Evolutionary conservation across 2,329 filamentous ascomycete genomes (phyloP).

Genomic region (Ilyonectria mors-panacis): DNA sequence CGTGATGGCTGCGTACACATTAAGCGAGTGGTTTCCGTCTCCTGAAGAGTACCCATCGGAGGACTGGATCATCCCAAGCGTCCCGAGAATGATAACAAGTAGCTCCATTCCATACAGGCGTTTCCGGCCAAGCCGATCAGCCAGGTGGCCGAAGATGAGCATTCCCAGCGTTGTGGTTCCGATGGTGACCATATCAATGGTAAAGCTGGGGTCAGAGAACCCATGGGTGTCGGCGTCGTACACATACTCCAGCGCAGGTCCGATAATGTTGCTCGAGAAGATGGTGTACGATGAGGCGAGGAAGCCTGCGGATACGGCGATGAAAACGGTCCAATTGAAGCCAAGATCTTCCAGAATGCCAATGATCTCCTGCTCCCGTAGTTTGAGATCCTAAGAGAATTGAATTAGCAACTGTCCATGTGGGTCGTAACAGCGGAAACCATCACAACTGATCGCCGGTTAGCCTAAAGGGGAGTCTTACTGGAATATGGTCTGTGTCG

Average conservation of each 20-base stretch:
- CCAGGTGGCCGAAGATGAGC: slow-evolving; percentile 44
- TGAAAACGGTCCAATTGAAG: slow-evolving; percentile 47
- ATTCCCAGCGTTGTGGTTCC: slow-evolving; percentile 40
- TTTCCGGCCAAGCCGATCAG: slow-evolving; percentile 45
- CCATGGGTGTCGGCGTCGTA: slow-evolving; percentile 38
- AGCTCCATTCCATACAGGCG: slow-evolving; percentile 47
- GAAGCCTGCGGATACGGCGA: slow-evolving; percentile 48
- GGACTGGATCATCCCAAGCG: slow-evolving; percentile 39
- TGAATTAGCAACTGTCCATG: background rate
- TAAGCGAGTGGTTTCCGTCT: background rate
- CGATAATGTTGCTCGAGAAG: slow-evolving; percentile 49
- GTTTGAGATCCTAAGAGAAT: background rate
- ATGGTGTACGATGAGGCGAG: slow-evolving; percentile 50
- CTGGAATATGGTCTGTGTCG: background rate
- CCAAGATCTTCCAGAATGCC: slow-evolving; percentile 34
- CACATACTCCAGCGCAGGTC: slow-evolving; percentile 45
- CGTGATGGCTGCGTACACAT: slow-evolving; percentile 16
- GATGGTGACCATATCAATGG: slow-evolving; percentile 44
- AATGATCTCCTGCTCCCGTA: background rate
- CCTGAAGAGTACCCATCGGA: slow-evolving; percentile 32
- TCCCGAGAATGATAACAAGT: slow-evolving; percentile 42
- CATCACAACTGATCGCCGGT: background rate
- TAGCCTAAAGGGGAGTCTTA: background rate
- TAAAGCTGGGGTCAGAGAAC: slow-evolving; percentile 16
- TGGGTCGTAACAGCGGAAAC: background rate